These are phyloP conservation scores for Lyophyllum decastes DNA, from an alignment of 768 basidiomycete genomes.

Conservation along the genomic window DNA sequence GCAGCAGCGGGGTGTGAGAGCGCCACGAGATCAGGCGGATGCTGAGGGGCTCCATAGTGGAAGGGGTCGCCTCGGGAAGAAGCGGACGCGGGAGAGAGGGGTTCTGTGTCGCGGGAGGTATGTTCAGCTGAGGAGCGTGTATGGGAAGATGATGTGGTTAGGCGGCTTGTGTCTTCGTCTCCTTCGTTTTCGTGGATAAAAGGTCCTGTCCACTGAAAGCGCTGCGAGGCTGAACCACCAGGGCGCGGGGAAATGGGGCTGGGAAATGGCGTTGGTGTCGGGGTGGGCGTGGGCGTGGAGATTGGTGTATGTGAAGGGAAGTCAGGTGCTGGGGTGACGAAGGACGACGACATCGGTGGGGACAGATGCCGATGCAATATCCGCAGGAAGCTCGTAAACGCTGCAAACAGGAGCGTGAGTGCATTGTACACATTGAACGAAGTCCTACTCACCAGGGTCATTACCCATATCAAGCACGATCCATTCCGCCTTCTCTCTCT, in stretches of 20 bases:
- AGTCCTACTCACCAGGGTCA: slow-evolving; percentile 16
- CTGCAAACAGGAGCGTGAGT: slow-evolving; percentile 25
- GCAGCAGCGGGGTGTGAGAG: slow-evolving; percentile 15
- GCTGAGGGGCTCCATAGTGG: slow-evolving; percentile 9
- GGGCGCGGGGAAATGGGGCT: slow-evolving; percentile 19
- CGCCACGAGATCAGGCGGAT: slow-evolving; percentile 16
- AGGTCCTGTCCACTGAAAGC: slow-evolving; percentile 8
- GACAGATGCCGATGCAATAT: slow-evolving; percentile 49
- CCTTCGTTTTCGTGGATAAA: slow-evolving; percentile 4
- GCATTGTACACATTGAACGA: background rate
- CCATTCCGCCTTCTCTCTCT: slow-evolving; percentile 44
- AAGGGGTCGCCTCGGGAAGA: slow-evolving; percentile 10
- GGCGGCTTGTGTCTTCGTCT: background rate
- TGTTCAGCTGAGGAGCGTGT: background rate
- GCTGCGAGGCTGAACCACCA: background rate
- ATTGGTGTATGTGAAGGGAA: slow-evolving; percentile 13
- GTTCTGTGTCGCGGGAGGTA: background rate
- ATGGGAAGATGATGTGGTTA: background rate
- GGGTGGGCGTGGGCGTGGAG: slow-evolving; percentile 24
- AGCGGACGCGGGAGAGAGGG: slow-evolving; percentile 4
- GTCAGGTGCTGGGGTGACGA: slow-evolving; percentile 29
- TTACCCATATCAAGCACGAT: slow-evolving; percentile 50
- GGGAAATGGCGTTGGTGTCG: slow-evolving; percentile 27
- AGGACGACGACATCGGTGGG: slow-evolving; percentile 39
- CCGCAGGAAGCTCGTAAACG: slow-evolving; percentile 50